phyloP scores from a whole-genome alignment of 306 rosid genomes.

The Potentilla sterilis region DNA sequence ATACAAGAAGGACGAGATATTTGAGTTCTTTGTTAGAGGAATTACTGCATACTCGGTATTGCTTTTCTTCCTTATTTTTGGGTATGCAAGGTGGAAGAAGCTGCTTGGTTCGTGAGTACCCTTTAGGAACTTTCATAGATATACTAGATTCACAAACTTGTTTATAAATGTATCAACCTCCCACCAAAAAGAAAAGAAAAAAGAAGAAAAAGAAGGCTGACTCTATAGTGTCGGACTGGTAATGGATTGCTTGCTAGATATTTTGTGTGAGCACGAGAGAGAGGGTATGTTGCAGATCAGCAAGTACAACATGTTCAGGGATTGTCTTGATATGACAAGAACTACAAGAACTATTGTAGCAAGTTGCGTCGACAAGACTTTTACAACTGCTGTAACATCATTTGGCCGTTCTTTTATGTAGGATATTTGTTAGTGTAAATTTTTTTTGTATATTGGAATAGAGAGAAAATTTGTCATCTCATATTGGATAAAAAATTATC shows the following conservation, averaged over 20 bases:
- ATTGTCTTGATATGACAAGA: neutral
- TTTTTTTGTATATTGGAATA: neutral
- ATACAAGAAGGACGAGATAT: slow-evolving; percentile 29
- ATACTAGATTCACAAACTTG: neutral
- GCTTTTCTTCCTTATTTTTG: slow-evolving; percentile 62
- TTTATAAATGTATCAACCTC: neutral
- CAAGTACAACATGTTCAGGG: neutral
- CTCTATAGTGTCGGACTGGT: neutral
- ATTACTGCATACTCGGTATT: slow-evolving; percentile 39
- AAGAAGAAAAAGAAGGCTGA: neutral
- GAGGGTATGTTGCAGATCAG: neutral
- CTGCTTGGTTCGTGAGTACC: slow-evolving; percentile 66
- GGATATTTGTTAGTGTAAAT: neutral
- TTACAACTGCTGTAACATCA: neutral
- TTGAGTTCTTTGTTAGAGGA: slow-evolving; percentile 48
- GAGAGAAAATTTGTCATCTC: neutral
- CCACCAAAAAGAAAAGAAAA: neutral
- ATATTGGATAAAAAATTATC: neutral
- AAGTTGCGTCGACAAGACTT: neutral
- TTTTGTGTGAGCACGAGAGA: neutral
- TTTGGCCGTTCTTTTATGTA: neutral
- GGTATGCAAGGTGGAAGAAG: slow-evolving; percentile 93
- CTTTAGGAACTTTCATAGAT: neutral
- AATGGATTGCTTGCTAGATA: neutral
- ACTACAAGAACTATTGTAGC: neutral